phyloP scores from a whole-genome alignment of 331 rosid species.

The Dryas integrifolia region DNA sequence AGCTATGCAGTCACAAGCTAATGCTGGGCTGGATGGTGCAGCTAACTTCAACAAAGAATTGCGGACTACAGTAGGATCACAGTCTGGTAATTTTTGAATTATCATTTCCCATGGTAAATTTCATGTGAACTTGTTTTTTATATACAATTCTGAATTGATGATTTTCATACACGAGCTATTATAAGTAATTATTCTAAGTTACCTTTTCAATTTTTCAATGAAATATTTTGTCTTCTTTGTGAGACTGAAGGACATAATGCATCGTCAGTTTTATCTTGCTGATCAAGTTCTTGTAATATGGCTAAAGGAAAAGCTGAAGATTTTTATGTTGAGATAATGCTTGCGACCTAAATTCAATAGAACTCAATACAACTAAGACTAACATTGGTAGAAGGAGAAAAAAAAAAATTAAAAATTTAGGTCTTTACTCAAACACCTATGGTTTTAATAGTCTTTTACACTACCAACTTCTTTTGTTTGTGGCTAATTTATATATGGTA shows the following conservation, averaged over 20 bases:
- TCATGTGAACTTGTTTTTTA: background rate
- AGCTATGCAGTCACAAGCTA: slow-evolving; percentile 28
- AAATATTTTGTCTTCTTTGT: background rate
- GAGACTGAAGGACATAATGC: background rate
- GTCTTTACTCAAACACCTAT: background rate
- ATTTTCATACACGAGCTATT: background rate
- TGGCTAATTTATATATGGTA: background rate
- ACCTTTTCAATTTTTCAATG: background rate
- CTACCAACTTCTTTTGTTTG: background rate
- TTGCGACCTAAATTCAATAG: background rate
- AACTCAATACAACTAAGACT: background rate
- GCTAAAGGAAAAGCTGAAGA: background rate
- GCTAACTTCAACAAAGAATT: slow-evolving; percentile 32
- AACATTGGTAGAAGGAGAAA: background rate
- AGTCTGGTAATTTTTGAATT: slow-evolving; percentile 35
- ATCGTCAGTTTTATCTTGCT: background rate
- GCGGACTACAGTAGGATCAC: slow-evolving; percentile 35
- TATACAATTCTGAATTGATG: background rate
- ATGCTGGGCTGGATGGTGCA: slow-evolving; percentile 31
- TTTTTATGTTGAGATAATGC: background rate
- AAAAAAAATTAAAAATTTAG: background rate
- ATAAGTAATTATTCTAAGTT: background rate
- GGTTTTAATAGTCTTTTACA: background rate
- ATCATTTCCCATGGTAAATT: background rate
- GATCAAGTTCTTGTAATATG: background rate